phyloP scores from a whole-genome alignment of 169 alveolate species.

The Haemoproteus tartakovskyi region DNA sequence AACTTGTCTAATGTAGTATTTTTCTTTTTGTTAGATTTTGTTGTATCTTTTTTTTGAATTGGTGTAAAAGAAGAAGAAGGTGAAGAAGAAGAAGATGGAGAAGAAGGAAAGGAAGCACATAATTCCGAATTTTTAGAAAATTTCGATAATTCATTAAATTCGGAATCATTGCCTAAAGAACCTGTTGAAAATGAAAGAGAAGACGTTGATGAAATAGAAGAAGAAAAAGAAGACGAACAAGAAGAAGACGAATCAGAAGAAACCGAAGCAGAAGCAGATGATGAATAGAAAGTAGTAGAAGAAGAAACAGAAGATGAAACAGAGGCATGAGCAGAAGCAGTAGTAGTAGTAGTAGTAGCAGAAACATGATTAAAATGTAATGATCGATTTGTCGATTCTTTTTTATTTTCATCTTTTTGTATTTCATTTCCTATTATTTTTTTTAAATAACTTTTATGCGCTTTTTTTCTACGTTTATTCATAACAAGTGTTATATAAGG shows the following conservation, averaged over 20 bases:
- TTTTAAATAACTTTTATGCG: conserved; percentile 3
- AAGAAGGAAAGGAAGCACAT: neutral
- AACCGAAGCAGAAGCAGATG: neutral
- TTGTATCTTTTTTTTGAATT: neutral
- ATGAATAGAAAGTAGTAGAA: neutral
- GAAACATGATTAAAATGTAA: too few species aligned
- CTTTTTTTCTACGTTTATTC: conserved; percentile 31
- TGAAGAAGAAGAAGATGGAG: neutral
- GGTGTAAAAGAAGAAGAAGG: neutral
- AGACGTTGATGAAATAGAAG: neutral
- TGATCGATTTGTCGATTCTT: neutral
- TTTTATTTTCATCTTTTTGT: neutral
- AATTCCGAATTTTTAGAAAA: neutral
- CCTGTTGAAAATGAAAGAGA: neutral
- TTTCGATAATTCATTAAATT: neutral
- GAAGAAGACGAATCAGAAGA: neutral
- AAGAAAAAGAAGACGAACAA: neutral
- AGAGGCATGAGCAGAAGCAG: neutral
- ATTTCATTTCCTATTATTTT: too few species aligned
- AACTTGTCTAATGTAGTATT: neutral
- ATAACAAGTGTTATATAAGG: conserved; percentile 31
- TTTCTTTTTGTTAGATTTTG: neutral
- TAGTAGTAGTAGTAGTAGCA: neutral
- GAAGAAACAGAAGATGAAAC: neutral
- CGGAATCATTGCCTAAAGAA: neutral